Base-by-base conservation (phyloP, 1,284 basidiomycete species). In the Volvariella volvacea region DNA sequence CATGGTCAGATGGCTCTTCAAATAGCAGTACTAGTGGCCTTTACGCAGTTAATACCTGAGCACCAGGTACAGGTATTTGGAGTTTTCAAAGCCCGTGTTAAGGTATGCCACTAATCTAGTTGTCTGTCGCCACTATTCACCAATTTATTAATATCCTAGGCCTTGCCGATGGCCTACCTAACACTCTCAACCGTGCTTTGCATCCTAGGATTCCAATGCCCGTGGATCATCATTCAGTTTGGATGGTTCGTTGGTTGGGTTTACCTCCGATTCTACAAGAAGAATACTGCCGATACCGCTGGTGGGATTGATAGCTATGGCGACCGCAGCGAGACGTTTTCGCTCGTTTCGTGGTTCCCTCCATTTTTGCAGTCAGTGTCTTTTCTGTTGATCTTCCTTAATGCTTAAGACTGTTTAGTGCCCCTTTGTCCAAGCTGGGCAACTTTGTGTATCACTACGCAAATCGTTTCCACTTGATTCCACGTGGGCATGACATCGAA, bases 311-410 rank as follows among this genome's bases (percentile, higher is more conserved):
- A 72, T 14, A 73, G 76, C 2, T 88, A 88, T 61, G 95, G 95
- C 15, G 95, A 99, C 60, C 71, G 92, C 46, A 92, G 88, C 65
- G 96, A 98, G 61, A 96, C 94, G 0, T 99, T 99, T 59, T 85
- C 92, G n/a, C 85, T 99, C 55, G 75, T 92, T 22, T 83, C 83
- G 50, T 99, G 94, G 92, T 98, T 99, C 77, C 95, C 95, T 47
- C 92, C 93, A 19, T 81, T 94, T 58, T 64, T 89, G 51, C 88
- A 95, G 93, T 95, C 48, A 52, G 71, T 65, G 16, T 28, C 9
- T 41, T 21, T 15, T 22, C 20, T 48, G n/a, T 36, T 54, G 12
- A 46, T 49, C 40, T 53, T 14, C 44, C 28, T 43, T 39, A 33
- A 47, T 41, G 37, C 55, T 47, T 39, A 48, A 21, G 4, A 37